Evolutionary conservation across 192 early-diverging fungal species (phyloP).

Genomic region (Oehlia diaphana): DNA sequence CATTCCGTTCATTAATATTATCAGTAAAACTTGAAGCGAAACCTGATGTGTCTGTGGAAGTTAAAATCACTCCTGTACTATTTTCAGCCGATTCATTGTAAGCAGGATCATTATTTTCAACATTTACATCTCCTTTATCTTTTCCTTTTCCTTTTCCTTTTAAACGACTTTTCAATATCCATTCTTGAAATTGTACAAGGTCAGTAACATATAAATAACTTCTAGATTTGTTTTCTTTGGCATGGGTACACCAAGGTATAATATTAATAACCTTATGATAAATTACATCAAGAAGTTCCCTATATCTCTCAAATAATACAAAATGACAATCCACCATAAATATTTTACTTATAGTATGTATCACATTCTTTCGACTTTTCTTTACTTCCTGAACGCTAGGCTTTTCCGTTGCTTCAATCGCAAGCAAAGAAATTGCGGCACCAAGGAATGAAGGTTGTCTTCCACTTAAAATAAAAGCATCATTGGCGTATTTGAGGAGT

Average conservation of each 20-base stretch:
- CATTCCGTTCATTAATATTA: neutral
- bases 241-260: neutral
- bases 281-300: neutral
- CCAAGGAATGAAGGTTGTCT: conserved; percentile 1
- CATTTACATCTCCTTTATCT: neutral
- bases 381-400: conserved; percentile 1
- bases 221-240: neutral
- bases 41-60: neutral
- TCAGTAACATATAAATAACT: conserved; percentile 11
- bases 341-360: neutral
- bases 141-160: neutral
- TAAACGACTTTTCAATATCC: neutral
- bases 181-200: conserved; percentile 6
- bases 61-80: neutral
- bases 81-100: neutral
- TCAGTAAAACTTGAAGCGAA: neutral
- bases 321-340: neutral
- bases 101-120: neutral
- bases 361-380: neutral
- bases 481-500: neutral
- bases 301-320: conserved; percentile 5
- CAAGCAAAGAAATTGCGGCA: conserved; percentile 11
- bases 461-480: neutral
- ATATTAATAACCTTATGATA: neutral
- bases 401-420: conserved; percentile 18